Evolutionary conservation across 2,329 filamentous ascomycete species (phyloP).

Genomic region (Chalaropsis thielavioides): DNA sequence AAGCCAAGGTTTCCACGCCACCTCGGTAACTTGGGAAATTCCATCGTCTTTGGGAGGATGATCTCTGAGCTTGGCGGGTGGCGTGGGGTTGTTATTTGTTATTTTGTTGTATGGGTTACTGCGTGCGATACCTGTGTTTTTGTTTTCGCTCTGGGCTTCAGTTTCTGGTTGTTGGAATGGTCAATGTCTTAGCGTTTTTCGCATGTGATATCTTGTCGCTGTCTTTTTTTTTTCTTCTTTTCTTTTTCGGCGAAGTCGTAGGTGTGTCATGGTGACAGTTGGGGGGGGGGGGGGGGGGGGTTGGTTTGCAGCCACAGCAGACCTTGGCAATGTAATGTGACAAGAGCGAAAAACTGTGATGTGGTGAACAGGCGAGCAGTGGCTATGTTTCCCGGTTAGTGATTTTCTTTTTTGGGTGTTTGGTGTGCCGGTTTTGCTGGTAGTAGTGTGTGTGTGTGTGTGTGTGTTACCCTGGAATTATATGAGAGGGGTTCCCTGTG

Average conservation of each 20-base stretch:
- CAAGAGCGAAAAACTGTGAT: not conserved
- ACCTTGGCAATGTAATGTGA: too few relatives aligned
- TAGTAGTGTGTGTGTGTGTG: too few relatives aligned
- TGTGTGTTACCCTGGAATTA: not conserved
- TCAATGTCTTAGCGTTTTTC: not conserved
- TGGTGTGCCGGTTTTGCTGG: too few relatives aligned
- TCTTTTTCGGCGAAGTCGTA: not conserved
- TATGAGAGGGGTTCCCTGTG: not conserved
- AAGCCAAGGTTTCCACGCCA: not conserved
- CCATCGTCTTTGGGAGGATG: not conserved
- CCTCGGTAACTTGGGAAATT: too few relatives aligned
- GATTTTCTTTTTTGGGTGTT: not conserved
- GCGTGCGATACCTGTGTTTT: not conserved
- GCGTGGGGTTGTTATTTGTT: not conserved
- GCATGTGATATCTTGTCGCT: not conserved
- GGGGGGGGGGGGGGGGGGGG: not conserved
- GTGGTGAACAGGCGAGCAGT: not conserved
- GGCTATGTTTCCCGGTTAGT: not conserved
- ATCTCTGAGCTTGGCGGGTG: constrained; percentile 1
- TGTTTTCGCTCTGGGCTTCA: not conserved
- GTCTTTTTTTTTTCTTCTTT: not conserved
- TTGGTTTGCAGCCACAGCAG: not conserved
- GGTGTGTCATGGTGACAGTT: too few relatives aligned
- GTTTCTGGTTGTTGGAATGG: not conserved
- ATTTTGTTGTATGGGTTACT: not conserved